phyloP scores from a whole-genome alignment of 2,329 filamentous ascomycete species.

The Amesomyces nigricolor region DNA sequence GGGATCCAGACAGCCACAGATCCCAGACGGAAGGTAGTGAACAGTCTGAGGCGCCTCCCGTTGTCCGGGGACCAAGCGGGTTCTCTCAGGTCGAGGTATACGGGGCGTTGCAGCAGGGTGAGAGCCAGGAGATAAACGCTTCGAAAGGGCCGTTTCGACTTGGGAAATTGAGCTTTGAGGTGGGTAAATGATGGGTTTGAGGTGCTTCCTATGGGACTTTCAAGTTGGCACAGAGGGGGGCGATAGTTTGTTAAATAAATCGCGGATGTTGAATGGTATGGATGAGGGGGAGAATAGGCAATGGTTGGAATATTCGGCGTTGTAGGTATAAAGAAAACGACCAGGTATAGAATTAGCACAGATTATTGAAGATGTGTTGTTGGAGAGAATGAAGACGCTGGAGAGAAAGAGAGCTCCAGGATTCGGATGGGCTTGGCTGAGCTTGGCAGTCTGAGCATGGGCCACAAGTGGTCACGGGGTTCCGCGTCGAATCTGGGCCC shows the following conservation, averaged over 20 bases:
- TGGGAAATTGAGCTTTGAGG: conserved; percentile 33
- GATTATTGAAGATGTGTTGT: no score
- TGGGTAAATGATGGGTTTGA: conserved; percentile 37
- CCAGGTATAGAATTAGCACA: not conserved
- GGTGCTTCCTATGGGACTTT: conserved; percentile 37
- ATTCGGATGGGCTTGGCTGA: not conserved
- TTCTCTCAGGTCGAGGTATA: conserved; percentile 13
- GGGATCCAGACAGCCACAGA: conserved; percentile 3
- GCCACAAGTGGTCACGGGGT: conserved; percentile 18
- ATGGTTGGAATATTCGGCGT: no score
- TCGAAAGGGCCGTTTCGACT: conserved; percentile 33
- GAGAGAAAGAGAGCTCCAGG: not conserved
- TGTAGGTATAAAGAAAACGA: not conserved
- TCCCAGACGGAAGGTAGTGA: conserved; percentile 3
- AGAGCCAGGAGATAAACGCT: conserved; percentile 13
- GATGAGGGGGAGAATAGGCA: no score
- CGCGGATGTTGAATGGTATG: conserved; percentile 14
- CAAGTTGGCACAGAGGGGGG: conserved; percentile 16
- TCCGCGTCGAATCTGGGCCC: conserved; percentile 12
- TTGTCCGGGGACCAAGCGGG: conserved; percentile 18
- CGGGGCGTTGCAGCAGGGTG: conserved; percentile 3
- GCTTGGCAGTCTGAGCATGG: not conserved
- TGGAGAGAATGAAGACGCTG: no score
- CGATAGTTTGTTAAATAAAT: conserved; percentile 16
- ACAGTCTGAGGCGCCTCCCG: conserved; percentile 13